phyloP scores from a whole-genome alignment of 768 basidiomycete genomes.

The Boletus rubescentipes region DNA sequence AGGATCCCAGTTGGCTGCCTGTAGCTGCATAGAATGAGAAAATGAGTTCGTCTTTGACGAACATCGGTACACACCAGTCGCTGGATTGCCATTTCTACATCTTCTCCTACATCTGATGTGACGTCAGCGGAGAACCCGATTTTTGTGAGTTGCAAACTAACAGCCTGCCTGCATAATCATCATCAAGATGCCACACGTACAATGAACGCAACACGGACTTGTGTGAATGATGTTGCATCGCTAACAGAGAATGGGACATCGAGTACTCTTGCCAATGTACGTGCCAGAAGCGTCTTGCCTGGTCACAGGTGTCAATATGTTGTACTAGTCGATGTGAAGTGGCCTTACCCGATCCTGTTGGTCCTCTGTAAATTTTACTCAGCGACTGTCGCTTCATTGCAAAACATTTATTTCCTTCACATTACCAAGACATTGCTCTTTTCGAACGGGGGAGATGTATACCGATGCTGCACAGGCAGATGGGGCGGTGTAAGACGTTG shows the following conservation, averaged over 20 bases:
- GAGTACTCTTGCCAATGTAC: slow-evolving; percentile 85
- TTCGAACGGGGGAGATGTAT: slow-evolving; percentile 66
- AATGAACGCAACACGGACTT: slow-evolving; percentile 44
- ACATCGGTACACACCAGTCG: slow-evolving; percentile 55
- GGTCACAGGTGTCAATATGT: slow-evolving; percentile 4
- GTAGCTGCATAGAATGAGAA: slow-evolving; percentile 49
- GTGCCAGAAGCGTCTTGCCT: slow-evolving; percentile 91
- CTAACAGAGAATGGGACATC: slow-evolving; percentile 94
- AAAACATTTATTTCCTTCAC: slow-evolving; percentile 43
- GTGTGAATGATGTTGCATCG: slow-evolving; percentile 93
- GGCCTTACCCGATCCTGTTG: slow-evolving; percentile 76
- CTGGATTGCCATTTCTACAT: slow-evolving; percentile 90
- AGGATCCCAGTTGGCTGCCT: slow-evolving; percentile 90
- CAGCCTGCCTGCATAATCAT: slow-evolving; percentile 60
- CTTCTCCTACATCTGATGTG: slow-evolving; percentile 84
- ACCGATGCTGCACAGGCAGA: slow-evolving; percentile 40
- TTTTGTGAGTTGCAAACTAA: slow-evolving; percentile 36
- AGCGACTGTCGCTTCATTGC: slow-evolving; percentile 4
- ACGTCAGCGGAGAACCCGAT: slow-evolving; percentile 4
- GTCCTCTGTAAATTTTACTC: slow-evolving; percentile 50
- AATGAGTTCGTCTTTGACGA: neutral
- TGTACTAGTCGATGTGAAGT: slow-evolving; percentile 12
- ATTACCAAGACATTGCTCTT: slow-evolving; percentile 96
- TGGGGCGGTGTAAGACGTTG: slow-evolving; percentile 36
- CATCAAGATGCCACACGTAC: slow-evolving; percentile 3